A percentile compares a stretch with the other conserved stretches of the same genome.
Evolutionary conservation across 2,329 filamentous ascomycete species (phyloP).

Genomic region (Aureobasidium sp.): DNA sequence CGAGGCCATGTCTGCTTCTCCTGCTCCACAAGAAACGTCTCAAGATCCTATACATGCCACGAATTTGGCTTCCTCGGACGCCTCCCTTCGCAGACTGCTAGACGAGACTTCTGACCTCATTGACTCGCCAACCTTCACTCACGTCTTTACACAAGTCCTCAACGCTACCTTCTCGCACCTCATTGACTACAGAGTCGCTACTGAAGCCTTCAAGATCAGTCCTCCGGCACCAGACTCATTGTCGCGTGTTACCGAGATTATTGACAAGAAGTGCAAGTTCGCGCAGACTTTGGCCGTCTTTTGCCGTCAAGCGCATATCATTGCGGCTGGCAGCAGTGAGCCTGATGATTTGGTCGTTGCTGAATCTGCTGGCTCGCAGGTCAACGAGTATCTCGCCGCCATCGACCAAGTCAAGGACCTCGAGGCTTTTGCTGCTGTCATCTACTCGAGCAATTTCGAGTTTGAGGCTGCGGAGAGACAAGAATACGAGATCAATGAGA

Average conservation of each 20-base stretch:
- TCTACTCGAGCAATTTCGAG: slow-evolving; percentile 76
- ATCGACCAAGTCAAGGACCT: slow-evolving; percentile 72
- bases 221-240: slow-evolving; percentile 32
- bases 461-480: slow-evolving; percentile 38
- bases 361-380: slow-evolving; percentile 27
- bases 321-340: slow-evolving; percentile 70
- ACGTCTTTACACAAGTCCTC: slow-evolving; percentile 78
- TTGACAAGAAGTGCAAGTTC: slow-evolving; percentile 57
- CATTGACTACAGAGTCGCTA: slow-evolving; percentile 72
- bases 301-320: slow-evolving; percentile 81
- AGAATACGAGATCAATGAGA: neutral
- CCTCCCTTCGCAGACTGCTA: slow-evolving; percentile 70
- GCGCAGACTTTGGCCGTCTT: slow-evolving; percentile 86
- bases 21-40: slow-evolving; percentile 26
- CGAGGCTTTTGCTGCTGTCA: slow-evolving; percentile 77
- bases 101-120: slow-evolving; percentile 95
- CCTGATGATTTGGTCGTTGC: slow-evolving; percentile 36
- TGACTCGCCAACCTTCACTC: slow-evolving; percentile 84
- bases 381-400: slow-evolving; percentile 48
- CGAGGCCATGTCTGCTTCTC: slow-evolving; percentile 34
- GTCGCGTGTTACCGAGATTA: slow-evolving; percentile 43
- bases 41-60: slow-evolving; percentile 20
- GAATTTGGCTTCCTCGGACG: slow-evolving; percentile 39
- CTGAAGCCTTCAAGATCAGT: slow-evolving; percentile 63
- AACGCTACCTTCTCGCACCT: slow-evolving; percentile 81